These are phyloP conservation scores for Candolleomyces efflorescens DNA, from an alignment of 768 basidiomycete genomes.

Conservation along the genomic window DNA sequence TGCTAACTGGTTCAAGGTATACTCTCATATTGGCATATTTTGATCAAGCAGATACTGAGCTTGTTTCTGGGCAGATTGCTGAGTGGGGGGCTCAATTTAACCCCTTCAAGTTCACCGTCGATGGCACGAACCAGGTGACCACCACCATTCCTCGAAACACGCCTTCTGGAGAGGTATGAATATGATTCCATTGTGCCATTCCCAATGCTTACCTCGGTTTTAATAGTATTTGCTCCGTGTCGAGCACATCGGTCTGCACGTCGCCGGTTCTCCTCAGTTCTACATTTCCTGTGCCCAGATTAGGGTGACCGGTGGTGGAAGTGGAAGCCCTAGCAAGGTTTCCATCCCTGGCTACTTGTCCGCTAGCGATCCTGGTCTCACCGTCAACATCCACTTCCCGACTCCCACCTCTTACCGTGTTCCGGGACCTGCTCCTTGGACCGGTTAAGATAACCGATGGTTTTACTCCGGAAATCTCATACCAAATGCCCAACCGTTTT, in stretches of 20 bases:
- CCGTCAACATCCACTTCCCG: constrained; percentile 22
- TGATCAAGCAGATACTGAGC: background rate
- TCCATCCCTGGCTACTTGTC: constrained; percentile 38
- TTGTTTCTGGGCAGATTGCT: constrained; percentile 17
- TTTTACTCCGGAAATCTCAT: background rate
- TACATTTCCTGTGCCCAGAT: constrained; percentile 43
- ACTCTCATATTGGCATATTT: constrained; percentile 7
- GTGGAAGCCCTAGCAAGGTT: constrained; percentile 36
- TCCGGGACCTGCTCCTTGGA: constrained; percentile 17
- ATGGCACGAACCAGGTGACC: constrained; percentile 22
- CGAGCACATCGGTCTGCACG: constrained; percentile 41
- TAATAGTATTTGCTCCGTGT: constrained; percentile 32
- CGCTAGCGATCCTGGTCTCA: constrained; percentile 18
- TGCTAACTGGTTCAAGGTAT: constrained; percentile 50
- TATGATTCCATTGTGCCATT: background rate
- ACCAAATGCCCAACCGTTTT: too few relatives aligned
- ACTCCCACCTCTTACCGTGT: constrained; percentile 19
- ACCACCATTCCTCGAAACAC: constrained; percentile 31
- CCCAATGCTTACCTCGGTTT: background rate
- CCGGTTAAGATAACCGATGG: constrained; percentile 5
- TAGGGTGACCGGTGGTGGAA: constrained; percentile 33
- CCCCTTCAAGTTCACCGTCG: constrained; percentile 24
- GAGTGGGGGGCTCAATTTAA: constrained; percentile 26
- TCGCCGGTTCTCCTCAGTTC: constrained; percentile 35
- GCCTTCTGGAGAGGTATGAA: constrained; percentile 29